Percentiles rank a stretch among this genome's conserved stretches.
These are phyloP conservation scores for Apiosordaria backusii DNA, from an alignment of 495 filamentous ascomycete species.

Conservation along the genomic window DNA sequence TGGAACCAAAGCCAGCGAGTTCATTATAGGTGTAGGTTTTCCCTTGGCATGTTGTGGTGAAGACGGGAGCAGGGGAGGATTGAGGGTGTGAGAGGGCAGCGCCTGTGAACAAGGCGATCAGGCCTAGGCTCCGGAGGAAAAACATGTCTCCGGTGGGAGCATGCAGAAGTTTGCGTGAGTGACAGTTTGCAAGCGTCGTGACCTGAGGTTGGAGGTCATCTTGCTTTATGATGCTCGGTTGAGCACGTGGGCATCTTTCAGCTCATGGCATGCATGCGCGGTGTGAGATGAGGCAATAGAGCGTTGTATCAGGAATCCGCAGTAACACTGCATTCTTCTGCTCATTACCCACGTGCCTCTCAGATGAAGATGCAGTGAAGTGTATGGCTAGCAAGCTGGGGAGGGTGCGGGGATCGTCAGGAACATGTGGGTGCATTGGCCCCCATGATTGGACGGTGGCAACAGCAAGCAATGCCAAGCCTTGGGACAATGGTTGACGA, in stretches of 20 bases:
- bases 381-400: no score
- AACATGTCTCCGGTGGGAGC: background rate
- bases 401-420: background rate
- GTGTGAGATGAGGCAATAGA: background rate
- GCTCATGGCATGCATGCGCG: no score
- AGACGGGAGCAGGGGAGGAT: background rate
- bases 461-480: no score
- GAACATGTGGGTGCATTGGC: background rate
- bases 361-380: background rate
- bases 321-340: background rate
- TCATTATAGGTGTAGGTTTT: conserved; percentile 63
- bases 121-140: background rate
- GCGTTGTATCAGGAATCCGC: background rate
- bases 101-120: background rate
- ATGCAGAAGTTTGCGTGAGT: background rate
- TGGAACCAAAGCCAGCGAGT: conserved; percentile 65
- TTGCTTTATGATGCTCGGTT: background rate
- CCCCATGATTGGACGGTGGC: background rate
- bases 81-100: background rate
- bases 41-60: conserved; percentile 51
- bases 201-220: background rate
- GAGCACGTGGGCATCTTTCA: background rate
- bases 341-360: background rate
- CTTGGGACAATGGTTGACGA: no score
- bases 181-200: background rate